Conservation (phyloP, 2,329 filamentous ascomycete genomes). For the Aspergillus floridensis region DNA sequence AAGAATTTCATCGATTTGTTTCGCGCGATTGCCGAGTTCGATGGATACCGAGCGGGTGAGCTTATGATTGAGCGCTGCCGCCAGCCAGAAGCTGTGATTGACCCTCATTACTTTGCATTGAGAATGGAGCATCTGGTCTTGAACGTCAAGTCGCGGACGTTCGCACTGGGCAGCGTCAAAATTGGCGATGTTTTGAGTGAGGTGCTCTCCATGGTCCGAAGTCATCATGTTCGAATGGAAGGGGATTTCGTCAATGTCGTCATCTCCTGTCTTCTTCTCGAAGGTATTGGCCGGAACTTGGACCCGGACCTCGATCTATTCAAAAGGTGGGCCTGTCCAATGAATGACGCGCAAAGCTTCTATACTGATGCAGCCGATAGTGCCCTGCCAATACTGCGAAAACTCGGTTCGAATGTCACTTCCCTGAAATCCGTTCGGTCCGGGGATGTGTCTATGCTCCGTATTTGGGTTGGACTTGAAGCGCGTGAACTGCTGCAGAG, state of each 20-base stretch:
- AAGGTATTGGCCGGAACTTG: conserved; percentile 85
- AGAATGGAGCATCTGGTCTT: conserved; percentile 97
- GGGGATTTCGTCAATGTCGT: conserved; percentile 99
- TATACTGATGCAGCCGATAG: conserved; percentile 45
- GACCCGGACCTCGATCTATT: conserved; percentile 87
- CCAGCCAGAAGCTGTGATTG: conserved; percentile 84
- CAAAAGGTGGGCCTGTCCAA: conserved; percentile 51
- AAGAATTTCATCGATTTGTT: conserved; percentile 93
- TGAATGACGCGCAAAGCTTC: not conserved
- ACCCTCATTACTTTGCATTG: conserved; percentile 85
- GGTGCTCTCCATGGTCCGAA: conserved; percentile 85
- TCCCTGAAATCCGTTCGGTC: conserved; percentile 62
- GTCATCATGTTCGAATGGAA: conserved; percentile 89
- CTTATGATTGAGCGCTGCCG: conserved; percentile 95
- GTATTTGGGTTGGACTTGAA: conserved; percentile 89
- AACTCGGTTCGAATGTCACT: conserved; percentile 66
- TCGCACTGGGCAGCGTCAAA: conserved; percentile 89
- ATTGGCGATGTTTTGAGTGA: conserved; percentile 93
- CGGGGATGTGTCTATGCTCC: conserved; percentile 79
- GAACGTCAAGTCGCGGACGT: conserved; percentile 82
- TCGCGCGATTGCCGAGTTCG: conserved; percentile 92
- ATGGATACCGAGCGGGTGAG: conserved; percentile 90
- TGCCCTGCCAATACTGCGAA: conserved; percentile 83
- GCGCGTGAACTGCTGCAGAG: conserved; percentile 85
- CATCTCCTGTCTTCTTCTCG: conserved; percentile 85